phyloP scores from a whole-genome alignment of 2,329 filamentous ascomycete genomes.

The Scleromitrula shiraiana region DNA sequence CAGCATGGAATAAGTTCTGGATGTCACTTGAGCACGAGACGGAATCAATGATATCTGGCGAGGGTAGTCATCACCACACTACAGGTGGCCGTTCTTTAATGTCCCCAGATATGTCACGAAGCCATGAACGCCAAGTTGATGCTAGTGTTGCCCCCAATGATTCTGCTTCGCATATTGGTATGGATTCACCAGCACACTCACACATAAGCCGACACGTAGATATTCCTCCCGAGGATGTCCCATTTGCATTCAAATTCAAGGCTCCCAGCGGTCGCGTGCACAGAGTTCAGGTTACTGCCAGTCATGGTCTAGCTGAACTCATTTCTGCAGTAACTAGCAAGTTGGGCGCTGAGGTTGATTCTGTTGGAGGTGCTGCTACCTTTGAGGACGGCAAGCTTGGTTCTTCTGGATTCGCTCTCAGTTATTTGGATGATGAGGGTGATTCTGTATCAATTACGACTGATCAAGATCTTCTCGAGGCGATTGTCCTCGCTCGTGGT shows the following conservation, averaged over 20 bases:
- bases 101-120: conserved; percentile 66
- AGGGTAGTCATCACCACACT: conserved; percentile 65
- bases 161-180: conserved; percentile 85
- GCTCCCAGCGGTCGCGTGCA: conserved; percentile 92
- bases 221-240: conserved; percentile 56
- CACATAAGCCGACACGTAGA: conserved; percentile 45
- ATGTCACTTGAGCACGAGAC: conserved; percentile 82
- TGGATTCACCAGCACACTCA: conserved; percentile 68
- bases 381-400: conserved; percentile 74
- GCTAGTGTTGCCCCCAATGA: conserved; percentile 89
- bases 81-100: conserved; percentile 66
- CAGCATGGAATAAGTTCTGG: conserved; percentile 99
- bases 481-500: conserved; percentile 74
- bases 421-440: conserved; percentile 94
- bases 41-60: conserved; percentile 92
- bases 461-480: conserved; percentile 85
- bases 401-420: conserved; percentile 76
- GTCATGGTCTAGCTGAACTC: conserved; percentile 72
- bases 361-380: conserved; percentile 70
- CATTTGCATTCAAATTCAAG: conserved; percentile 99
- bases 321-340: conserved; percentile 73
- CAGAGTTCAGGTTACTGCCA: conserved; percentile 74
- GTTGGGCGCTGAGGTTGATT: conserved; percentile 73
- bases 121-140: conserved; percentile 53
- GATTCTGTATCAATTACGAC: conserved; percentile 96